Conservation (phyloP, 78 protist species). For the Chrysochromulina parva region DNA sequence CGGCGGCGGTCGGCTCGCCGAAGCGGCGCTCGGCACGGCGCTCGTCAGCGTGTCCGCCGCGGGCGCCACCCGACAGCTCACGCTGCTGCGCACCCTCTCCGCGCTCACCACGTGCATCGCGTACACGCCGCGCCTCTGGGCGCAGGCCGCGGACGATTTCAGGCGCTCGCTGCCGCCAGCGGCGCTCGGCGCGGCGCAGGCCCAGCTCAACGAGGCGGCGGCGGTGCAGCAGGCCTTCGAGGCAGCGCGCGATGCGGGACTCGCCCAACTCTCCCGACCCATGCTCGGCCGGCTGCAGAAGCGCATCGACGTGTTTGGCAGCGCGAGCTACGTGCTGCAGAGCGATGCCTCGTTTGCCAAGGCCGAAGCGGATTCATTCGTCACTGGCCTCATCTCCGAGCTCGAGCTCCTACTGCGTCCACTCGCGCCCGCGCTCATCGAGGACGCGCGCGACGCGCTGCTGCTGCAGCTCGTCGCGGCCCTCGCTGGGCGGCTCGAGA, state of each 20-base stretch:
- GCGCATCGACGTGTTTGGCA: background rate
- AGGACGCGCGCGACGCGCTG: background rate
- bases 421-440: background rate
- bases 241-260: background rate
- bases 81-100: background rate
- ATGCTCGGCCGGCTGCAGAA: background rate
- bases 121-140: conserved; percentile 1
- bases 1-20: too few species aligned
- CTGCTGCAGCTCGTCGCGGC: background rate
- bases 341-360: background rate
- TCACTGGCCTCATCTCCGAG: background rate
- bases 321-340: background rate
- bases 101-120: background rate
- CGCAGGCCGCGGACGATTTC: too few species aligned
- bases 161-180: too few species aligned
- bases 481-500: background rate
- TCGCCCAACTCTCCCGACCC: background rate
- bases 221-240: too few species aligned
- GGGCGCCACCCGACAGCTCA: background rate
- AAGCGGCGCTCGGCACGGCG: too few species aligned
- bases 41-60: too few species aligned
- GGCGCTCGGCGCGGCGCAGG: too few species aligned
- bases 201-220: too few species aligned
- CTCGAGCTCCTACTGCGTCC: background rate
- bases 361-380: background rate